Conservation (phyloP, 2,329 filamentous ascomycete species). For the Talaromyces islandicus region DNA sequence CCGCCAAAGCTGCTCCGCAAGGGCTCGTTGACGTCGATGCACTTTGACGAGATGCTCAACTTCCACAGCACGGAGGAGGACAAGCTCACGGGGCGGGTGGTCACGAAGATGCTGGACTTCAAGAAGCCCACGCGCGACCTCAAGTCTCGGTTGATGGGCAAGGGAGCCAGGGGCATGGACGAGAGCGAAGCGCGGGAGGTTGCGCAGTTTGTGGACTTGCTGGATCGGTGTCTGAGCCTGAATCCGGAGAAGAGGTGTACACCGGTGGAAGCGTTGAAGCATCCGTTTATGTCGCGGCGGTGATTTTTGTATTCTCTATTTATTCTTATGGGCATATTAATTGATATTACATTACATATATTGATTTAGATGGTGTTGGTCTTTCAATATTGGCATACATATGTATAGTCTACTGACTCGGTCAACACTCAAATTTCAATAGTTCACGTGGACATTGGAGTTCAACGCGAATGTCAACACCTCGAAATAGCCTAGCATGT, state of each 20-base stretch:
- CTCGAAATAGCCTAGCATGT: too few relatives aligned
- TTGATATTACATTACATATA: neutral
- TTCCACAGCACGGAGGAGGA: slow-evolving; percentile 83
- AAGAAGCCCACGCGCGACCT: slow-evolving; percentile 74
- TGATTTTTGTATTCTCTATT: neutral
- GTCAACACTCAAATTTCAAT: neutral
- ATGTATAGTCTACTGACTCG: neutral
- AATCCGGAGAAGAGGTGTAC: slow-evolving; percentile 92
- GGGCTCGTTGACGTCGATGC: slow-evolving; percentile 66
- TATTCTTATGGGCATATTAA: neutral
- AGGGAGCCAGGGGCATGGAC: slow-evolving; percentile 48
- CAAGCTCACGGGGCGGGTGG: slow-evolving; percentile 76
- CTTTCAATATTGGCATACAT: neutral
- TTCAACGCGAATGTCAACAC: too few relatives aligned
- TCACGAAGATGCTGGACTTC: slow-evolving; percentile 40
- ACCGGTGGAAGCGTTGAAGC: slow-evolving; percentile 76
- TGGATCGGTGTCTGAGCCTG: slow-evolving; percentile 81
- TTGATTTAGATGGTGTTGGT: too few relatives aligned
- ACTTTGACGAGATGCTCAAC: slow-evolving; percentile 80
- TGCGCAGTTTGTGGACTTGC: slow-evolving; percentile 74
- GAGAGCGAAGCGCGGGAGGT: slow-evolving; percentile 72
- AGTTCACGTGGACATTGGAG: too few relatives aligned
- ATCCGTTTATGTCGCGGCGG: slow-evolving; percentile 65
- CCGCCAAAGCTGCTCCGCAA: slow-evolving; percentile 83
- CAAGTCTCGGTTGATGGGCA: slow-evolving; percentile 67